Conservation (phyloP, 768 basidiomycete species). For the Leccinum broughii region DNA sequence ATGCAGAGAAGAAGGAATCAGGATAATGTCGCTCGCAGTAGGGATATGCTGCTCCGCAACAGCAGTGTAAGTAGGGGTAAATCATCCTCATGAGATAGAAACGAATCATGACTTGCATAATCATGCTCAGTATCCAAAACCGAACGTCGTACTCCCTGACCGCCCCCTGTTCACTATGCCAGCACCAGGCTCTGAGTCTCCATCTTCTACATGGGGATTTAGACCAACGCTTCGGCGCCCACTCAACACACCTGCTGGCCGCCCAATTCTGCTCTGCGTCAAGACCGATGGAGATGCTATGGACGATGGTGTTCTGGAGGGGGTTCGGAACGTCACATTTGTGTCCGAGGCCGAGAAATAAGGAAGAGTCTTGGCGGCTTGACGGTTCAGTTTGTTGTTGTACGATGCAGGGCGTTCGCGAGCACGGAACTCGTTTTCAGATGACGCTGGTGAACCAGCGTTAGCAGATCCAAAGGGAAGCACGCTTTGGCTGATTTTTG, state of each 20-base stretch:
- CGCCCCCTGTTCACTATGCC: conserved; percentile 30
- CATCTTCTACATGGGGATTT: conserved; percentile 28
- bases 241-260: conserved; percentile 39
- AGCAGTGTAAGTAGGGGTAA: conserved; percentile 13
- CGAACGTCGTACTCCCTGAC: conserved; percentile 28
- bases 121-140: conserved; percentile 21
- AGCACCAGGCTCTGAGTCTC: conserved; percentile 16
- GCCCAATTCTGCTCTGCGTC: conserved; percentile 49
- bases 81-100: conserved; percentile 10
- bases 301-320: conserved; percentile 43
- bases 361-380: conserved; percentile 39
- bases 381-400: conserved; percentile 25
- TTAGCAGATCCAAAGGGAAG: conserved; percentile 55
- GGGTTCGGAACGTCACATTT: conserved; percentile 49
- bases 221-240: conserved; percentile 46
- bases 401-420: conserved; percentile 32
- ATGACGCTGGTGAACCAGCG: conserved; percentile 30
- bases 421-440: conserved; percentile 25
- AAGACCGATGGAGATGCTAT: conserved; percentile 32
- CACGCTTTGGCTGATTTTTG: conserved; percentile 53
- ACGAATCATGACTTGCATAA: conserved; percentile 18
- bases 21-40: conserved; percentile 13
- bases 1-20: conserved; percentile 10
- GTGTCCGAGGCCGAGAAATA: conserved; percentile 42
- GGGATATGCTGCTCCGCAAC: conserved; percentile 13